Percentiles rank a stretch among this genome's conserved stretches.
phyloP scores from a whole-genome alignment of 129 eudicot species.

The Glebionis coronaria region DNA sequence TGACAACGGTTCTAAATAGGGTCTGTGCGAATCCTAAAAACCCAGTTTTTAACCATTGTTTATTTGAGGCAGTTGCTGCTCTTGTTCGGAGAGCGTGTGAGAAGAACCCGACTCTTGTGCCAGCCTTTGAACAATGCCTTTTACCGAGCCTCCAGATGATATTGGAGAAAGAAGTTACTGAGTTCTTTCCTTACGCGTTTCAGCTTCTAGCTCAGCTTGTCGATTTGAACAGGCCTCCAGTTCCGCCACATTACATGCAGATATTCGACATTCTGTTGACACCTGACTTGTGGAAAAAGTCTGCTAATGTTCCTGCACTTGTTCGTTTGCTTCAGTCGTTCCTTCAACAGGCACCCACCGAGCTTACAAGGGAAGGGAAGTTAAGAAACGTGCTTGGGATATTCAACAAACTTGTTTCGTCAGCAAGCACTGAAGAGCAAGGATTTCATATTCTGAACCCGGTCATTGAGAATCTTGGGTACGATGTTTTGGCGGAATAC shows the following conservation, averaged over 20 bases:
- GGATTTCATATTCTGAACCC: slow-evolving; percentile 95
- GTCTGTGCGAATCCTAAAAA: slow-evolving; percentile 91
- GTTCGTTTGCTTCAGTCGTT: slow-evolving; percentile 94
- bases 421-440: slow-evolving; percentile 85
- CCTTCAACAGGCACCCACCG: slow-evolving; percentile 80
- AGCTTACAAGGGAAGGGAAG: slow-evolving; percentile 68
- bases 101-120: slow-evolving; percentile 63
- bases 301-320: slow-evolving; percentile 92
- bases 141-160: slow-evolving; percentile 67
- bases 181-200: slow-evolving; percentile 92
- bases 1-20: slow-evolving; percentile 62
- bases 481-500: slow-evolving; percentile 65
- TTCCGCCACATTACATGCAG: slow-evolving; percentile 74
- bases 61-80: slow-evolving; percentile 90
- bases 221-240: slow-evolving; percentile 72
- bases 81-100: slow-evolving; percentile 83
- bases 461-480: slow-evolving; percentile 80
- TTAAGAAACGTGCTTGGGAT: slow-evolving; percentile 70
- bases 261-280: slow-evolving; percentile 71
- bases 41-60: slow-evolving; percentile 75
- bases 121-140: slow-evolving; percentile 74
- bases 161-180: slow-evolving; percentile 62
- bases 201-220: slow-evolving; percentile 95
- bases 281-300: slow-evolving; percentile 80
- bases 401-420: slow-evolving; percentile 58